phyloP scores from a whole-genome alignment of 2,329 filamentous ascomycete genomes.

The Colletotrichum siamense region DNA sequence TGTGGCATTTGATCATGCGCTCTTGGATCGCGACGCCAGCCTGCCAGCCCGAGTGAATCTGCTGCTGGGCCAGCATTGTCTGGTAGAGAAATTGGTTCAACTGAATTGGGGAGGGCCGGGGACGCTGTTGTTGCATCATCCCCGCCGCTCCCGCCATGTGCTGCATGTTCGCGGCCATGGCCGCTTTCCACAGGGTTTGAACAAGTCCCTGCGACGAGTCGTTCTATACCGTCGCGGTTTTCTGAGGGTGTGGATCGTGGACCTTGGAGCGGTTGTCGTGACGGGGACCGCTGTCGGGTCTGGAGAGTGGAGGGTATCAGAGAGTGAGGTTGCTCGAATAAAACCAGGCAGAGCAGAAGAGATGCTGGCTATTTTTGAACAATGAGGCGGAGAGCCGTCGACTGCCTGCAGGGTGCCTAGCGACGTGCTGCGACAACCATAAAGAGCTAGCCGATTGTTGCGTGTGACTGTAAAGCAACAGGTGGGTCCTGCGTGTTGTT shows the following conservation, averaged over 20 bases:
- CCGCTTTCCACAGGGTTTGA: constrained; percentile 37
- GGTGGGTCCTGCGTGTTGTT: not conserved
- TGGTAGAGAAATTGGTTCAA: constrained; percentile 46
- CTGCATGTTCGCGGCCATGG: constrained; percentile 67
- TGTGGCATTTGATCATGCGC: constrained; percentile 47
- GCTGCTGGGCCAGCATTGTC: constrained; percentile 38
- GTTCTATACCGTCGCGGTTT: not conserved
- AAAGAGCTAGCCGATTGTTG: constrained; percentile 24
- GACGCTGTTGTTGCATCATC: constrained; percentile 46
- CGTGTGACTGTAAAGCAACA: not conserved
- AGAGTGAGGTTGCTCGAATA: not conserved
- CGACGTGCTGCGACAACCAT: constrained; percentile 34
- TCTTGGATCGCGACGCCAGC: constrained; percentile 40
- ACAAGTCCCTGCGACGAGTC: constrained; percentile 8
- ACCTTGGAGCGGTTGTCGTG: not conserved
- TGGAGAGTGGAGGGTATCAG: not conserved
- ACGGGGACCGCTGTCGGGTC: not conserved
- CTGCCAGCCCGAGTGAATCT: constrained; percentile 45
- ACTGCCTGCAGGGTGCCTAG: constrained; percentile 36
- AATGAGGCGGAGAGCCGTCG: constrained; percentile 26
- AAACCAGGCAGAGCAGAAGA: not conserved
- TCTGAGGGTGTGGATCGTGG: not conserved
- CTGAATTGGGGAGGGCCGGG: constrained; percentile 38
- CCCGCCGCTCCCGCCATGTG: constrained; percentile 57
- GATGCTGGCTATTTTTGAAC: constrained; percentile 3